Base-by-base conservation (phyloP, 192 early-diverging fungal species). In the Linnemannia hyalina region DNA sequence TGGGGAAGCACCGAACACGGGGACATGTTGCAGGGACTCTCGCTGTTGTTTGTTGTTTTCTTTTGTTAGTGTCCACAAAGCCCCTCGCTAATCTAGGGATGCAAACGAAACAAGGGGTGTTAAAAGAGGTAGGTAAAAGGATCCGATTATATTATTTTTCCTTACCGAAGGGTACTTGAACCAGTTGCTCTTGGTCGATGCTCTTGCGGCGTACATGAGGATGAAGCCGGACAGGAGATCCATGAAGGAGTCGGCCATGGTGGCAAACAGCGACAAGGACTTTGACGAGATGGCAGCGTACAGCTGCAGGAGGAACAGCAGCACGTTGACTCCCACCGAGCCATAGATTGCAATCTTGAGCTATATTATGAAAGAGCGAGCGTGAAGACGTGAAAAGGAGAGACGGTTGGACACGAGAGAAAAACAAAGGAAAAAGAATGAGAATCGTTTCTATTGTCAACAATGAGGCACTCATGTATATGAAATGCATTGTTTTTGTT, bases 201-300 rank as follows among this genome's bases (percentile, higher is more conserved):
- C 93, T 71, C 88, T 86, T 4, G 90, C 91, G 4, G 95, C 91
- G 74, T 92, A 91, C 68, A 94, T 87, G 36, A 95, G 80, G 65
- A 94, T 94, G 16, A 91, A 88, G 0, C 91, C 93, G 35, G 93
- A 94, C 68, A 96, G 81, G 49, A 95, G 85, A 80, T 96, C 95
- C 95, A 96, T 96, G 73, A 94, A 93, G 10, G 95, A 92, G 85
- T 95, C 95, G 42, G 93, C 92, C 95, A 95, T 95, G 1, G 94
- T 95, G 3, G 95, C 95, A 82, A 96, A 95, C 46, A 96, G 84
- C 32, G 95, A 93, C 54, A 96, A 83, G 4, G 95, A 95, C 29
- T 91, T 91, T 13, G 95, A 94, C 0, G 92, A 91, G 40, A 95
- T 89, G n/a, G 95, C 95, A 6, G 95, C 95, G 75, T 93, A 92